Conservation (phyloP, 106 monocot genomes). For the Iris macrosiphon region DNA sequence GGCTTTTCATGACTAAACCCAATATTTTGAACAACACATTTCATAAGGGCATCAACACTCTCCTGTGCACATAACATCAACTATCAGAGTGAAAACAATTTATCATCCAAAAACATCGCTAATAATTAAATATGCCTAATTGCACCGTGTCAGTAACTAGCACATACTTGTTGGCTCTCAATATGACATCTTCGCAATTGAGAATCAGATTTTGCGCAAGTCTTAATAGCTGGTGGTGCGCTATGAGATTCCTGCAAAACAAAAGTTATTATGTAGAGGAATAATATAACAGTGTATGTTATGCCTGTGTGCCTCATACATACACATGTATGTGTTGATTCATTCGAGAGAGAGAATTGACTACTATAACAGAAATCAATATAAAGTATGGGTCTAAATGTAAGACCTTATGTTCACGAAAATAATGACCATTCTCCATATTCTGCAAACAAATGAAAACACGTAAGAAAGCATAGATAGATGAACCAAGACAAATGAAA, state of each 20-base stretch:
- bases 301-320: no score
- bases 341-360: no score
- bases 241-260: slow-evolving; percentile 43
- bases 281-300: background rate
- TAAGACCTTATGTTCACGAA: slow-evolving; percentile 31
- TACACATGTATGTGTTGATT: background rate
- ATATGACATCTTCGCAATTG: slow-evolving; percentile 37
- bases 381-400: background rate
- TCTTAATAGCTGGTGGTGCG: slow-evolving; percentile 45
- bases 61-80: slow-evolving; percentile 32
- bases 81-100: no score
- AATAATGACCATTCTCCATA: slow-evolving; percentile 54
- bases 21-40: slow-evolving; percentile 47
- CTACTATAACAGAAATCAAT: background rate
- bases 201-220: slow-evolving; percentile 33
- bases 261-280: background rate
- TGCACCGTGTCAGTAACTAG: background rate
- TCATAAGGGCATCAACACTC: slow-evolving; percentile 63
- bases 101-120: background rate
- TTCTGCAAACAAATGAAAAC: slow-evolving; percentile 15
- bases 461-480: background rate
- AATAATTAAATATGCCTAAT: background rate
- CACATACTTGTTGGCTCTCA: slow-evolving; percentile 68
- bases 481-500: no score
- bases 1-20: slow-evolving; percentile 73